phyloP scores from a whole-genome alignment of 352 stramenopile species.

The Phytophthora fragariae region DNA sequence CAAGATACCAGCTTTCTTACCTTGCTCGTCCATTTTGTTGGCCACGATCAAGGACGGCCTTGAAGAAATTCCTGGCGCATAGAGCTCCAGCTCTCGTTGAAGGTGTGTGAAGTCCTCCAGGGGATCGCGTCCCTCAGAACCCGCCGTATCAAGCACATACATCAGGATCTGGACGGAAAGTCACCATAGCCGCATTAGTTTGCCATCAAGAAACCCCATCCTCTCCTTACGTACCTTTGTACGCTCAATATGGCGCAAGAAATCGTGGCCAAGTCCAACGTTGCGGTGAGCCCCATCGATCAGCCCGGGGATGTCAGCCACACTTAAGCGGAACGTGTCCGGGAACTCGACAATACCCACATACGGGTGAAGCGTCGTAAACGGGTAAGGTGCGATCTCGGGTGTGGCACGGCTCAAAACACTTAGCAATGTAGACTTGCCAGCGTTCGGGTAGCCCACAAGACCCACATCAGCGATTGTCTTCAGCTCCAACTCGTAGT shows the following conservation, averaged over 20 bases:
- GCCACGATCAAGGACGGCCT: slow-evolving; percentile 86
- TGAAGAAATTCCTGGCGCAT: slow-evolving; percentile 86
- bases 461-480: slow-evolving; percentile 98
- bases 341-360: slow-evolving; percentile 96
- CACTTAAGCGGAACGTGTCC: slow-evolving; percentile 93
- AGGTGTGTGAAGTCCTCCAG: slow-evolving; percentile 80
- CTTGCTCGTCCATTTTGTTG: slow-evolving; percentile 92
- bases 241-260: slow-evolving; percentile 98
- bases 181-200: not conserved
- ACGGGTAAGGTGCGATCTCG: slow-evolving; percentile 97
- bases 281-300: slow-evolving; percentile 95
- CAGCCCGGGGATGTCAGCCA: slow-evolving; percentile 90
- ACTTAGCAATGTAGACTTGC: slow-evolving; percentile 96
- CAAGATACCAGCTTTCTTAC: slow-evolving; percentile 21
- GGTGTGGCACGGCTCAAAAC: slow-evolving; percentile 93
- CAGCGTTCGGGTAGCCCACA: slow-evolving; percentile 99
- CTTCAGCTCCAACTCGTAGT: slow-evolving; percentile 98
- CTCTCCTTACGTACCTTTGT: slow-evolving; percentile 86
- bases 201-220: not conserved
- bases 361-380: slow-evolving; percentile 97
- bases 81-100: slow-evolving; percentile 88
- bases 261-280: slow-evolving; percentile 98
- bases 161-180: slow-evolving; percentile 69
- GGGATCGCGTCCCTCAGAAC: slow-evolving; percentile 81
- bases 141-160: slow-evolving; percentile 87